phyloP scores from a whole-genome alignment of 768 basidiomycete species.

The Lactarius evosmus region DNA sequence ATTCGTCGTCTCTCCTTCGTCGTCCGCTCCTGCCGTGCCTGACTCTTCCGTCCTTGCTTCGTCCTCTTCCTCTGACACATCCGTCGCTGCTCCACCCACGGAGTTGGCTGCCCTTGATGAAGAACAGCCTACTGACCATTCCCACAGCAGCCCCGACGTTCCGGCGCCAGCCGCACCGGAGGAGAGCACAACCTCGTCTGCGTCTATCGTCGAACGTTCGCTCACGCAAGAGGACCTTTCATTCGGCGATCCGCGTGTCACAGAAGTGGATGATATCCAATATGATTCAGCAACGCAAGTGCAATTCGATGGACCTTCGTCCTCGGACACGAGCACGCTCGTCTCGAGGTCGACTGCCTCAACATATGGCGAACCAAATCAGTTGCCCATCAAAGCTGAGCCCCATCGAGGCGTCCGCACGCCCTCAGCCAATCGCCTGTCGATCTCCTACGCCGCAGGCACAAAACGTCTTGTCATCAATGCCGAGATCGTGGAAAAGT shows the following conservation, averaged over 20 bases:
- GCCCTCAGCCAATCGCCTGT: conserved; percentile 82
- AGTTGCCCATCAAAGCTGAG: conserved; percentile 33
- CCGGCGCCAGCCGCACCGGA: conserved; percentile 21
- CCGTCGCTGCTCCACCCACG: conserved; percentile 27
- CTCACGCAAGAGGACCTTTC: conserved; percentile 20
- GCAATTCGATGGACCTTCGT: conserved; percentile 22
- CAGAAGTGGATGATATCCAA: conserved; percentile 18
- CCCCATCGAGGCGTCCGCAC: conserved; percentile 36
- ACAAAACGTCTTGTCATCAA: conserved; percentile 84
- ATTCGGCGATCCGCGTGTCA: conserved; percentile 7
- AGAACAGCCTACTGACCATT: conserved; percentile 28
- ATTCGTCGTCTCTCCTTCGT: conserved; percentile 25
- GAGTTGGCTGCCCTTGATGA: conserved; percentile 24
- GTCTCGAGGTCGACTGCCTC: conserved; percentile 23
- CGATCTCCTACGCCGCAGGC: conserved; percentile 92
- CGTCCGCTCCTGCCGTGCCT: conserved; percentile 24
- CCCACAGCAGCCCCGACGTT: conserved; percentile 28
- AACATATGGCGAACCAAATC: conserved; percentile 22
- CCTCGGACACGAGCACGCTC: conserved; percentile 26
- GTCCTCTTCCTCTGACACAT: conserved; percentile 25
- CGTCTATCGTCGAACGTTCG: conserved; percentile 14
- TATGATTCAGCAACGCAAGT: conserved; percentile 24
- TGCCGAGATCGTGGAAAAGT: conserved; percentile 76
- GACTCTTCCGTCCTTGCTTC: conserved; percentile 27
- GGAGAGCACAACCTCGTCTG: conserved; percentile 24